phyloP scores from a whole-genome alignment of 148 eudicot species.

The Camellia japonica region DNA sequence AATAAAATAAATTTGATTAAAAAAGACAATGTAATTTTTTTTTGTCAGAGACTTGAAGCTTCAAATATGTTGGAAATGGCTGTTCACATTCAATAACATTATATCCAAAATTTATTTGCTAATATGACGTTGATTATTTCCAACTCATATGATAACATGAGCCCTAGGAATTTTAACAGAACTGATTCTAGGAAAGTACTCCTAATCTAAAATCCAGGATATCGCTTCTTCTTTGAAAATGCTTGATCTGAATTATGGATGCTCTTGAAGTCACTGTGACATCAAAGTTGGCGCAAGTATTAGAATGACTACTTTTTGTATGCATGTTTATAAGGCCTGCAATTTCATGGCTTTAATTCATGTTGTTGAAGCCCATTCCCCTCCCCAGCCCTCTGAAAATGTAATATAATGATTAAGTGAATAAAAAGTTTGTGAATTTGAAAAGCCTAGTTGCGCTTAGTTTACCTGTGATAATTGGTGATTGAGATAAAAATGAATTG shows the following conservation, averaged over 20 bases:
- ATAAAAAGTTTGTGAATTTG: neutral
- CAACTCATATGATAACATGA: neutral
- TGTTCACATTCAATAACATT: neutral
- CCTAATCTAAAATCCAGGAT: neutral
- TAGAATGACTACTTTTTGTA: neutral
- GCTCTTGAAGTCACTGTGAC: neutral
- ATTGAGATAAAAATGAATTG: neutral
- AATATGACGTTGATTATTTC: neutral
- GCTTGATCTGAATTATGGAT: constrained; percentile 1
- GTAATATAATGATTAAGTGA: neutral
- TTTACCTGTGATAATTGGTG: neutral
- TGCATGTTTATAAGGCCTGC: neutral
- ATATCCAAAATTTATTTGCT: neutral
- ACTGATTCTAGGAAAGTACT: neutral
- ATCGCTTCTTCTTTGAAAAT: neutral
- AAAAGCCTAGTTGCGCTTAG: neutral
- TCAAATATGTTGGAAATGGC: neutral
- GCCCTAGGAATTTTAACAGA: neutral
- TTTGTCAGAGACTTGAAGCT: neutral
- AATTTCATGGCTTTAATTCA: neutral
- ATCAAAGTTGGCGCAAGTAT: neutral
- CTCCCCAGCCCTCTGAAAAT: neutral
- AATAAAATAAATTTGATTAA: no score
- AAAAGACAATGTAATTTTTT: no score
- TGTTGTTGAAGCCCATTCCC: neutral